A percentile compares a stretch with the other conserved stretches of the same genome.
Evolutionary conservation across 2,329 filamentous ascomycete species (phyloP).

Genomic region (Cyphellophora europaea): DNA sequence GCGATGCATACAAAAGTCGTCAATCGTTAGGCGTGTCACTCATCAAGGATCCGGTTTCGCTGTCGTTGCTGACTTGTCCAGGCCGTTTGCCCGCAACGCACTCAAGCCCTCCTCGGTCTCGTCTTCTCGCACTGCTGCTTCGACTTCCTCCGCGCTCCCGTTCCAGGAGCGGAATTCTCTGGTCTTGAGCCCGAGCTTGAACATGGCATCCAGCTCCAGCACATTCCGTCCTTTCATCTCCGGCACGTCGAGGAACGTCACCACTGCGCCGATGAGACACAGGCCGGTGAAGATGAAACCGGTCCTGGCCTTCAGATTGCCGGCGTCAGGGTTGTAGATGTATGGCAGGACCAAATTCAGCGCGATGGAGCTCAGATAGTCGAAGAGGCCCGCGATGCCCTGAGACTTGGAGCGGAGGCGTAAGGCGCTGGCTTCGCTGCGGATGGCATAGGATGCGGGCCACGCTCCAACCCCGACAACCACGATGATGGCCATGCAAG

Average conservation of each 20-base stretch:
- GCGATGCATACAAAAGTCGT: too few species aligned
- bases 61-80: too few species aligned
- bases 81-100: too few species aligned
- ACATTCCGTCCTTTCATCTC: constrained; percentile 38
- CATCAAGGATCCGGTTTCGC: too few species aligned
- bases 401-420: constrained; percentile 29
- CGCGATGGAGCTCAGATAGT: not conserved
- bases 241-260: constrained; percentile 35
- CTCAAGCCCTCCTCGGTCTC: not conserved
- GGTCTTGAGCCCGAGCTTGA: constrained; percentile 15
- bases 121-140: not conserved
- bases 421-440: constrained; percentile 26
- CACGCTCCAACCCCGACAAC: constrained; percentile 25
- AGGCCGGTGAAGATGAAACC: constrained; percentile 31
- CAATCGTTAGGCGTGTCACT: too few species aligned
- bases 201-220: constrained; percentile 37
- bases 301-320: constrained; percentile 26
- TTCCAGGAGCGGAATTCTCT: not conserved
- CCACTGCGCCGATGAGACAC: constrained; percentile 30
- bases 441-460: constrained; percentile 29
- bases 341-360: constrained; percentile 14
- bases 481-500: constrained; percentile 37
- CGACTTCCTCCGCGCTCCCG: not conserved
- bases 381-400: constrained; percentile 32
- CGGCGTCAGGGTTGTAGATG: constrained; percentile 20